Base-by-base conservation (phyloP, 352 stramenopile species). In the Phytopythium montanum region DNA sequence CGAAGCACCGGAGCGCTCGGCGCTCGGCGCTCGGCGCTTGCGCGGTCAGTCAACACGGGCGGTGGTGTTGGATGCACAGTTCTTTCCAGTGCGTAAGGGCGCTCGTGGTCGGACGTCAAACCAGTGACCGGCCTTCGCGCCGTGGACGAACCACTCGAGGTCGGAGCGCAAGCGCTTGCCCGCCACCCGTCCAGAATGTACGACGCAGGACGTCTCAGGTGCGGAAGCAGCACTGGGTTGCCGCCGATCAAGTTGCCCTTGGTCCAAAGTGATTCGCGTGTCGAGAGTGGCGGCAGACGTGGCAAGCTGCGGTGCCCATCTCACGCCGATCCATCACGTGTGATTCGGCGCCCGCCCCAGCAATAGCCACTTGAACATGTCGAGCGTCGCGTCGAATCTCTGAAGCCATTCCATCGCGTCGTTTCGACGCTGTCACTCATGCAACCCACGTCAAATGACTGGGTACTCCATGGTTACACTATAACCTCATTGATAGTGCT, bases 371-470 rank as follows among this genome's bases (percentile, higher is more conserved):
- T 42, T 55, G 3, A 29, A 42, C 19, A 55, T 39, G 50, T 55
- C 50, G 21, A 44, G 29, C 50, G 50, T 55, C 29, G 26, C 28
- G 28, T 55, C 50, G 50, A 55, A 55, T 55, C 50, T 55, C 18
- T 31, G 50, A n/a, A 55, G 50, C 50, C 50, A 55, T 54, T 55
- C 33, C 45, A 25, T 36, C 26, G n/a, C n/a, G n/a, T n/a, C n/a
- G n/a, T n/a, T n/a, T n/a, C n/a, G n/a, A n/a, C n/a, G n/a, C n/a
- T n/a, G n/a, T n/a, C n/a, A n/a, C n/a, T n/a, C n/a, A n/a, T n/a
- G n/a, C n/a, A n/a, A n/a, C n/a, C n/a, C n/a, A n/a, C n/a, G n/a
- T n/a, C n/a, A n/a, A n/a, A n/a, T n/a, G n/a, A n/a, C n/a, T n/a
- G n/a, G n/a, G n/a, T n/a, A n/a, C n/a, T n/a, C n/a, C n/a, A n/a